These are phyloP conservation scores for Ophiosphaerella korrae DNA, from an alignment of 2,329 filamentous ascomycete species.

Conservation along the genomic window DNA sequence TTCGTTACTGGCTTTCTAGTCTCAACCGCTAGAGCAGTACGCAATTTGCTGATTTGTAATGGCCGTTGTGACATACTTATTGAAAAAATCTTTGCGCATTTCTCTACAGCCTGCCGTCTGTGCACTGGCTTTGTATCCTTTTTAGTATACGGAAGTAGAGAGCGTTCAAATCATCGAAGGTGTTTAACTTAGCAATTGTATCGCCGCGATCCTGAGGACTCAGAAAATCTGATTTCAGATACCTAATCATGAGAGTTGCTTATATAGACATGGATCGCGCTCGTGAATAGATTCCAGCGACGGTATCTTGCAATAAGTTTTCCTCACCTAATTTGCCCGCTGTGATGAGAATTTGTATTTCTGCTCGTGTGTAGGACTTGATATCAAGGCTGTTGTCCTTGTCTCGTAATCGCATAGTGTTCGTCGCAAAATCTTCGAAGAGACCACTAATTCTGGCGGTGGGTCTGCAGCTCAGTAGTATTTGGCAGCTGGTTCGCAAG, in stretches of 20 bases:
- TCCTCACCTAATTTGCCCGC: neutral
- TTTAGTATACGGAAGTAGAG: neutral
- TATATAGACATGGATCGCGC: neutral
- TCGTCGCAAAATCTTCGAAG: neutral
- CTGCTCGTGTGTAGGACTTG: neutral
- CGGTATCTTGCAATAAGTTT: neutral
- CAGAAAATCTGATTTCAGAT: neutral
- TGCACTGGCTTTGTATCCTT: neutral
- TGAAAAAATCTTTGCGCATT: neutral
- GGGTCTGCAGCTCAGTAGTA: neutral
- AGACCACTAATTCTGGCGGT: neutral
- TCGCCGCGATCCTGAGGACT: neutral
- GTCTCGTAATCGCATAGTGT: neutral
- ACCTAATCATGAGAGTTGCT: neutral
- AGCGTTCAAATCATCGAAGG: neutral
- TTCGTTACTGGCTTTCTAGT: neutral
- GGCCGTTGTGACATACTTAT: neutral
- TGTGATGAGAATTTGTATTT: neutral
- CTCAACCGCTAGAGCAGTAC: neutral
- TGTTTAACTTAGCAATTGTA: neutral
- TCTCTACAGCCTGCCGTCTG: neutral
- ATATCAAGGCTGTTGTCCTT: neutral
- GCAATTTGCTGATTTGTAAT: neutral
- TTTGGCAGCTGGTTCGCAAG: neutral
- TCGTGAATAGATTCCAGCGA: neutral